Evolutionary conservation across 495 filamentous ascomycete genomes (phyloP), one percentile per base, ranked within the genome.

Genomic region (Penicillium soppii): DNA sequence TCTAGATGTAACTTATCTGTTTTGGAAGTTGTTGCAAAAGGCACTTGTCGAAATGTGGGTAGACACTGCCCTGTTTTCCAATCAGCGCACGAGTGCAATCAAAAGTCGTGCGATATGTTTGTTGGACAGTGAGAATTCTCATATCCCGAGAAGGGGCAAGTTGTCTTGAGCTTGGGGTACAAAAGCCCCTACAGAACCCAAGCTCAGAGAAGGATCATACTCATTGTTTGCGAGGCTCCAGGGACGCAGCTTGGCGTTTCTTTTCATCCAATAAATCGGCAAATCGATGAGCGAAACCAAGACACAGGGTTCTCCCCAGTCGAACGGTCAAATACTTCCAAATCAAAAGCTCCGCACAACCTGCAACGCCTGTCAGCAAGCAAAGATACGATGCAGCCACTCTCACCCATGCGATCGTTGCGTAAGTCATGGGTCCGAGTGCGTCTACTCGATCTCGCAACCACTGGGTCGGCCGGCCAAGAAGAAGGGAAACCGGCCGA

Each of bases 371-470:
- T 79, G 74, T 29, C 72, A 77, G 38, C 67, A 77, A 40, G 71
- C 69, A 10, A 79, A 79, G 44, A 71, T 79, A 17, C 66, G 73
- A n/a, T 79, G 76, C 58, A 72, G 72, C 29, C 73, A 75, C 47
- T 47, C 73, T 27, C 72, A 70, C 10, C 65, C 67, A 2, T 79
- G 76, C 47, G 65, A 63, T 12, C 58, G 74, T 50, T 79, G 76
- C 29, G 61, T 68, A 35, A 75, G 66, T 32, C 71, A 75, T 23
- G 69, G 71, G 10, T 60, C 73, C 12, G 58, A 61, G 2, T 78
- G 75, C 38, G 54, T 77, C 27, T 78, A 78, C 52, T 76, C 72
- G 43, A 68, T 75, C 19, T 72, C 73, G 7, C 58, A 71, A n/a
- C 68, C 71, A 20, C 50, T 74, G 6, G 75, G 75, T 1, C 56